Conservation (phyloP, 192 early-diverging fungal genomes). For the Dimargaris xerosporica region DNA sequence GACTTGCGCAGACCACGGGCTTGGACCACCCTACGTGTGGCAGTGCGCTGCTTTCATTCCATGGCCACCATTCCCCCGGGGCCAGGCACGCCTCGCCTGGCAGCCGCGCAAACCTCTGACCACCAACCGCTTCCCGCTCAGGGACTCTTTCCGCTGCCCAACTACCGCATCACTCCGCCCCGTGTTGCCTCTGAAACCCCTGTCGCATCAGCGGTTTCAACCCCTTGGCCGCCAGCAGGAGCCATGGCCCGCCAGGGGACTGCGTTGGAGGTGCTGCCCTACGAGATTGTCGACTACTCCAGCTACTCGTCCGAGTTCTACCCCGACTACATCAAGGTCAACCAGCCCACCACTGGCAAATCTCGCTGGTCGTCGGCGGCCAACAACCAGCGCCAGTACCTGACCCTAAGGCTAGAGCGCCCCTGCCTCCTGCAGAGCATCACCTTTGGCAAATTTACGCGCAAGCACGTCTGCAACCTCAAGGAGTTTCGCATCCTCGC, state of each 20-base stretch:
- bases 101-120: no score
- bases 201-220: not conserved
- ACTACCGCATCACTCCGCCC: slow-evolving; percentile 11
- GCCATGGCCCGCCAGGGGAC: not conserved
- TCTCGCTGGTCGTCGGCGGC: slow-evolving; percentile 80
- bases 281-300: slow-evolving; percentile 7
- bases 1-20: no score
- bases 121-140: not conserved
- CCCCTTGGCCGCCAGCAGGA: not conserved
- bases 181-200: not conserved
- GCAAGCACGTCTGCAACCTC: slow-evolving; percentile 80
- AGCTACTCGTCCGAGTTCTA: slow-evolving; percentile 6
- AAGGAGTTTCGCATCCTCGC: slow-evolving; percentile 95
- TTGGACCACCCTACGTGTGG: no score
- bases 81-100: no score
- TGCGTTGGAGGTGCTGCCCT: not conserved
- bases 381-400: slow-evolving; percentile 84
- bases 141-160: slow-evolving; percentile 5
- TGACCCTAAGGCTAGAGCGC: slow-evolving; percentile 77
- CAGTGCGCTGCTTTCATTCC: no score
- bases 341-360: slow-evolving; percentile 3
- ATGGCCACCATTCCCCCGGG: no score
- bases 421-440: slow-evolving; percentile 78
- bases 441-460: slow-evolving; percentile 82
- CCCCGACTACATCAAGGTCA: slow-evolving; percentile 12